Percentiles rank a stretch among this genome's conserved stretches.
Evolutionary conservation across 768 basidiomycete species (phyloP).

Genomic region (Leccinum uliginosum): DNA sequence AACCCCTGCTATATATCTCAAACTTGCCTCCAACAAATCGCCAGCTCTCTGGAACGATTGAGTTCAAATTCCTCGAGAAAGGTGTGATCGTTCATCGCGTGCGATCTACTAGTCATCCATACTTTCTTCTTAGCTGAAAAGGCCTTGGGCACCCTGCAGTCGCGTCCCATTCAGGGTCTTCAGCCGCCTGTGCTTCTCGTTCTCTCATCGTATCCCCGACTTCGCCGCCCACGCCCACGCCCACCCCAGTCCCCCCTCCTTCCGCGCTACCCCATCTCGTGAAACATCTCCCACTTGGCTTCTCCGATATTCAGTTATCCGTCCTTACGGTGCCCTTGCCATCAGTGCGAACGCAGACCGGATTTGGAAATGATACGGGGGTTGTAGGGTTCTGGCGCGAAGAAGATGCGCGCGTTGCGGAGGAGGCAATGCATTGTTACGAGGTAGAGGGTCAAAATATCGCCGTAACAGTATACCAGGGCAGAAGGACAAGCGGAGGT

Average conservation of each 20-base stretch:
- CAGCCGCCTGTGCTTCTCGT: slow-evolving; percentile 57
- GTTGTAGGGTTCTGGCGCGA: slow-evolving; percentile 86
- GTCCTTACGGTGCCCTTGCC: slow-evolving; percentile 81
- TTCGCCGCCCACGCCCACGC: no score
- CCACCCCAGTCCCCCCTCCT: slow-evolving; percentile 68
- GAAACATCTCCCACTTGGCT: slow-evolving; percentile 73
- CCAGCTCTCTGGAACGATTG: slow-evolving; percentile 67
- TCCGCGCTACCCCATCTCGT: slow-evolving; percentile 75
- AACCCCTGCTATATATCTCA: slow-evolving; percentile 78
- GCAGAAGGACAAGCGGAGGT: slow-evolving; percentile 52
- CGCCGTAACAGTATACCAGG: slow-evolving; percentile 74
- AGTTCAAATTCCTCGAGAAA: slow-evolving; percentile 79
- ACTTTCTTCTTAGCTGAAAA: slow-evolving; percentile 64
- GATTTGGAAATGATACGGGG: slow-evolving; percentile 73
- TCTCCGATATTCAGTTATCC: slow-evolving; percentile 67
- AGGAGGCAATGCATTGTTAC: slow-evolving; percentile 78
- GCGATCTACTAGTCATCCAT: slow-evolving; percentile 7
- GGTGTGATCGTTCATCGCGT: slow-evolving; percentile 42
- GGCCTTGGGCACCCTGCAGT: slow-evolving; percentile 79
- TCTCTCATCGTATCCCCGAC: slow-evolving; percentile 85
- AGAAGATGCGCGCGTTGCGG: slow-evolving; percentile 74
- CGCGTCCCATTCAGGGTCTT: slow-evolving; percentile 61
- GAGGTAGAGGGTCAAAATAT: slow-evolving; percentile 84
- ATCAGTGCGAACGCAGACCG: slow-evolving; percentile 67
- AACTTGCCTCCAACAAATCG: slow-evolving; percentile 57